phyloP scores from a whole-genome alignment of 352 stramenopile genomes.

The Hyaloperonospora brassicae region DNA sequence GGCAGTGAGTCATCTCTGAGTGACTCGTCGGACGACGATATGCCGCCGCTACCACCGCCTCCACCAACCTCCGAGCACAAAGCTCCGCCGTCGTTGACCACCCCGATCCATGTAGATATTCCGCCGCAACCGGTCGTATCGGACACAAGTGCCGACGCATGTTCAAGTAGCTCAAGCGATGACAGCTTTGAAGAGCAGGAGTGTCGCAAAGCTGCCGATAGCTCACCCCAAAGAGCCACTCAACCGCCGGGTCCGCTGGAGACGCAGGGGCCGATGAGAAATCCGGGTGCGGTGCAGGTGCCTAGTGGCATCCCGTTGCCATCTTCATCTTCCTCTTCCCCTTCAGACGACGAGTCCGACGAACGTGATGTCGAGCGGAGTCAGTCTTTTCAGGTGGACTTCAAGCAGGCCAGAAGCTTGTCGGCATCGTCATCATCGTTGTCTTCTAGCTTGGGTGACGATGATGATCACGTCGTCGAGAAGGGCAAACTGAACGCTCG shows the following conservation, averaged over 20 bases:
- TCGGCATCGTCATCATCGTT: conserved; percentile 29
- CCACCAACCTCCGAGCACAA: conserved; percentile 22
- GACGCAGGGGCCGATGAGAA: conserved; percentile 1
- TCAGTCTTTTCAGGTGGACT: conserved; percentile 10
- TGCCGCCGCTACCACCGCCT: conserved; percentile 41
- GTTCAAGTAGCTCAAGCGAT: conserved; percentile 40
- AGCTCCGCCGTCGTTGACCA: conserved; percentile 5
- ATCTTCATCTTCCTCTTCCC: conserved; percentile 20
- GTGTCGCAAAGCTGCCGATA: conserved; percentile 1
- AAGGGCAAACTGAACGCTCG: conserved; percentile 22
- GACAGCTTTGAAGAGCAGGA: conserved; percentile 16
- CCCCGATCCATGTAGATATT: conserved; percentile 15
- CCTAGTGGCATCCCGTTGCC: conserved; percentile 10
- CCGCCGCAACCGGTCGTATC: conserved; percentile 27
- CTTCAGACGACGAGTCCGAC: conserved; percentile 28
- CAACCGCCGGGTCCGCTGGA: conserved; percentile 10
- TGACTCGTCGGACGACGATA: conserved; percentile 42
- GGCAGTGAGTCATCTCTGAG: conserved; percentile 58
- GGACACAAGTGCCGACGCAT: conserved; percentile 43
- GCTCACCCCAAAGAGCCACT: conserved; percentile 15
- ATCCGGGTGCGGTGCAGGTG: background rate
- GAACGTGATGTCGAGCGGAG: conserved; percentile 16
- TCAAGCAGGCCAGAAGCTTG: conserved; percentile 12
- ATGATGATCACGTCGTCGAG: conserved; percentile 8
- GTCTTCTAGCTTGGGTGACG: conserved; percentile 20